Evolutionary conservation across 2,329 filamentous ascomycete species (phyloP).

Genomic region (Stachybotrys chlorohalonatus): DNA sequence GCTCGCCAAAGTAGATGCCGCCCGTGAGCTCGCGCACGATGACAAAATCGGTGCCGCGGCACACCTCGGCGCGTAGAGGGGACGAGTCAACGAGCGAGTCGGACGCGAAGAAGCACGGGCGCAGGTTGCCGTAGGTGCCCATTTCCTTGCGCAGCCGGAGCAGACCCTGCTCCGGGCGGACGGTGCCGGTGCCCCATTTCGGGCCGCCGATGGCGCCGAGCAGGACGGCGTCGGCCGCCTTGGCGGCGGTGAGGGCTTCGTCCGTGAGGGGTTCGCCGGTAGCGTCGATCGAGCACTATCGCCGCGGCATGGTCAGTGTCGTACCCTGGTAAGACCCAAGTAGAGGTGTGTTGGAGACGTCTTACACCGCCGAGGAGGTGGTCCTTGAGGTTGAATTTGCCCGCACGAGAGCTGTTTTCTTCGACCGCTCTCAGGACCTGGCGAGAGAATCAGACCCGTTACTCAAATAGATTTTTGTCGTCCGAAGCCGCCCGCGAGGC

Average conservation of each 20-base stretch:
- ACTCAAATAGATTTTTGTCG: not conserved
- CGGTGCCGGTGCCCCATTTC: slow-evolving; percentile 82
- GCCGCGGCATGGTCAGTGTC: not conserved
- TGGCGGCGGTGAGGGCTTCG: slow-evolving; percentile 3
- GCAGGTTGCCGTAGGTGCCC: slow-evolving; percentile 87
- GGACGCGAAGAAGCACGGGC: slow-evolving; percentile 91
- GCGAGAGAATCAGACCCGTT: not conserved
- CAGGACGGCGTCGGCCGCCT: slow-evolving; percentile 53
- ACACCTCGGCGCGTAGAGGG: slow-evolving; percentile 78
- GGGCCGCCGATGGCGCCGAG: slow-evolving; percentile 94
- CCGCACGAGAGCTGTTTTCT: slow-evolving; percentile 56
- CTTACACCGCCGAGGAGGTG: slow-evolving; percentile 87
- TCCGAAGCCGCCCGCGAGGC: not conserved
- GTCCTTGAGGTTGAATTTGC: slow-evolving; percentile 80
- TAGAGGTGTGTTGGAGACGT: not conserved
- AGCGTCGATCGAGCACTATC: slow-evolving; percentile 78
- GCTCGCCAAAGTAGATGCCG: slow-evolving; percentile 91
- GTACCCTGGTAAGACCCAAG: not conserved
- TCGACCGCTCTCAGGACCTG: slow-evolving; percentile 76
- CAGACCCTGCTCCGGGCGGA: slow-evolving; percentile 88
- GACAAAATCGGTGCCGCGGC: slow-evolving; percentile 82
- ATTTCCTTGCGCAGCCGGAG: slow-evolving; percentile 89
- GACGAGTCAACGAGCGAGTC: slow-evolving; percentile 76
- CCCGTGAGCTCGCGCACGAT: slow-evolving; percentile 88
- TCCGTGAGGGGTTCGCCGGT: slow-evolving; percentile 73